phyloP scores from a whole-genome alignment of 768 basidiomycete species.

The Amanita molliuscula region DNA sequence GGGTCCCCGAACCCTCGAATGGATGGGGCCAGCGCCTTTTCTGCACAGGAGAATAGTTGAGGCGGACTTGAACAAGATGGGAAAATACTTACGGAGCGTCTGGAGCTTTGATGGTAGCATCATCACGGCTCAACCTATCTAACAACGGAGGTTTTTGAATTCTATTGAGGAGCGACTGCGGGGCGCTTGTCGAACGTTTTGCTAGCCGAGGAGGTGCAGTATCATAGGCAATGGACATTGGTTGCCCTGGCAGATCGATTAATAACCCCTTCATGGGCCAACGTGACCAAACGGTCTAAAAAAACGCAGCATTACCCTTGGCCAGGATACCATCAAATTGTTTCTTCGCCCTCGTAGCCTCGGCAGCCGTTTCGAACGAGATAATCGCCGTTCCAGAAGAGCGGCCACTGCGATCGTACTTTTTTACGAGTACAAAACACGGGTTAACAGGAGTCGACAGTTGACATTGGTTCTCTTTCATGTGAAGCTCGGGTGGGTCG shows the following conservation, averaged over 20 bases:
- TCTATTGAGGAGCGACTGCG: slow-evolving; percentile 57
- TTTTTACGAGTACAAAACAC: slow-evolving; percentile 25
- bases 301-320: slow-evolving; percentile 47
- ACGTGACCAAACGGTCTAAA: neutral
- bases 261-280: slow-evolving; percentile 3
- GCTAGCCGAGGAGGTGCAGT: slow-evolving; percentile 34
- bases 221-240: slow-evolving; percentile 64
- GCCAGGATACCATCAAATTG: slow-evolving; percentile 81
- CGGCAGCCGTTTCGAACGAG: slow-evolving; percentile 65
- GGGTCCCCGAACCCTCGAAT: slow-evolving; percentile 26
- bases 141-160: slow-evolving; percentile 67
- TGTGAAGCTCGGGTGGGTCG: slow-evolving; percentile 62
- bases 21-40: slow-evolving; percentile 36
- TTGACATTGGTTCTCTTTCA: slow-evolving; percentile 40
- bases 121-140: slow-evolving; percentile 49
- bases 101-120: slow-evolving; percentile 22
- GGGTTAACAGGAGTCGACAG: slow-evolving; percentile 26
- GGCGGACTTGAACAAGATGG: neutral
- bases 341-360: slow-evolving; percentile 77
- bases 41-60: slow-evolving; percentile 9
- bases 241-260: slow-evolving; percentile 46
- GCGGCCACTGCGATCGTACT: slow-evolving; percentile 96
- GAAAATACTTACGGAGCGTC: slow-evolving; percentile 25
- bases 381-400: slow-evolving; percentile 78
- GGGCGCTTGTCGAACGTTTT: slow-evolving; percentile 40